Evolutionary conservation across 805 yeast genomes (phyloP).

Genomic region (Saccharomycopsis amapae): DNA sequence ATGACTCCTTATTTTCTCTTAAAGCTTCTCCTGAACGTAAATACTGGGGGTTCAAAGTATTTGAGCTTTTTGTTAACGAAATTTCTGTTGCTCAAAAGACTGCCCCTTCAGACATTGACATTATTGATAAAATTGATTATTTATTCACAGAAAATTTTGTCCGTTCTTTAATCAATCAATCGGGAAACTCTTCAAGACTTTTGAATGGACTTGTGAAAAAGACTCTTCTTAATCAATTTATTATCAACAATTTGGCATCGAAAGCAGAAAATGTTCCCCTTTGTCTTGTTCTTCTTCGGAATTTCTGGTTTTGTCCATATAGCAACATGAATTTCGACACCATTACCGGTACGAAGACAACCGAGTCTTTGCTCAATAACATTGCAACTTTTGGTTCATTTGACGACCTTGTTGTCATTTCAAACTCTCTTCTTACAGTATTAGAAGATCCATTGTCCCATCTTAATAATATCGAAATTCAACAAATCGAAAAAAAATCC

Average conservation of each 20-base stretch:
- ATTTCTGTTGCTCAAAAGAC: constrained; percentile 17
- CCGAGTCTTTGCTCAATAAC: constrained; percentile 36
- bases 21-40: constrained; percentile 81
- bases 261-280: constrained; percentile 29
- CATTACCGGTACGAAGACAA: constrained; percentile 64
- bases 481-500: constrained; percentile 21
- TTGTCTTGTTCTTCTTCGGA: constrained; percentile 29
- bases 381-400: constrained; percentile 18
- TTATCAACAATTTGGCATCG: constrained; percentile 25
- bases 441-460: constrained; percentile 23
- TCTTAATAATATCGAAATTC: constrained; percentile 25
- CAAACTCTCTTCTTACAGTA: constrained; percentile 22
- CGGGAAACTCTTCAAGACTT: constrained; percentile 55
- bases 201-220: constrained; percentile 60
- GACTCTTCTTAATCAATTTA: constrained; percentile 33
- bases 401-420: constrained; percentile 20
- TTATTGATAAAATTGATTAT: neutral
- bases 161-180: constrained; percentile 70
- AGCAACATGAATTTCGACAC: constrained; percentile 70
- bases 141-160: constrained; percentile 59
- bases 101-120: no score
- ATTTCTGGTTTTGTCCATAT: constrained; percentile 36
- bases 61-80: constrained; percentile 40
- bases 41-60: constrained; percentile 76
- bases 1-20: constrained; percentile 69